Evolutionary conservation across 2,329 filamentous ascomycete genomes (phyloP).

Genomic region (Alternaria atra): DNA sequence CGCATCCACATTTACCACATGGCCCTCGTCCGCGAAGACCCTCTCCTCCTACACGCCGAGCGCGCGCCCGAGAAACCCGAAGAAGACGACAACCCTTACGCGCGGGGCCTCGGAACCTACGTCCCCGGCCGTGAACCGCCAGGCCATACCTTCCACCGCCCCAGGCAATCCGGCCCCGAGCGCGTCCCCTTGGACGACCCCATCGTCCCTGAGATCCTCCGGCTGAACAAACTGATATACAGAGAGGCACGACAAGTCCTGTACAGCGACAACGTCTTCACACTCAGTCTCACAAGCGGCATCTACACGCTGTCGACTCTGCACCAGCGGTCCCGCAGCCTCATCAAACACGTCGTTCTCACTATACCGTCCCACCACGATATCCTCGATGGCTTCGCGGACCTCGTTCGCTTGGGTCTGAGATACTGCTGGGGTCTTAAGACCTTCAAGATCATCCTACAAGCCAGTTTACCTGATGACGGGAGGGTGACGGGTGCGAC

Average conservation of each 20-base stretch:
- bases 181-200: constrained; percentile 36
- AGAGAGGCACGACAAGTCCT: constrained; percentile 45
- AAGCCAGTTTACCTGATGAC: constrained; percentile 43
- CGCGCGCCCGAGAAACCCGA: constrained; percentile 21
- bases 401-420: constrained; percentile 56
- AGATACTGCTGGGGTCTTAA: constrained; percentile 58
- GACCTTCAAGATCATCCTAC: constrained; percentile 53
- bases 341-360: constrained; percentile 55
- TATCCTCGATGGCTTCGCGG: constrained; percentile 57
- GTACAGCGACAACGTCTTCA: constrained; percentile 46
- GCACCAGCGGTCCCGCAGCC: constrained; percentile 54
- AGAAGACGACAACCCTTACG: constrained; percentile 13
- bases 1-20: constrained; percentile 56
- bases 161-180: neutral
- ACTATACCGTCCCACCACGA: constrained; percentile 58
- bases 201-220: constrained; percentile 51
- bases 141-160: neutral
- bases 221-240: constrained; percentile 52
- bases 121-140: neutral
- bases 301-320: constrained; percentile 51
- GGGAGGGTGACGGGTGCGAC: constrained; percentile 43
- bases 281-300: constrained; percentile 50
- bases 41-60: constrained; percentile 42
- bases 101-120: neutral
- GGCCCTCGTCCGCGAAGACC: constrained; percentile 40